These are phyloP conservation scores for Psidium guajava DNA, from an alignment of 345 rosid genomes.

Conservation along the genomic window DNA sequence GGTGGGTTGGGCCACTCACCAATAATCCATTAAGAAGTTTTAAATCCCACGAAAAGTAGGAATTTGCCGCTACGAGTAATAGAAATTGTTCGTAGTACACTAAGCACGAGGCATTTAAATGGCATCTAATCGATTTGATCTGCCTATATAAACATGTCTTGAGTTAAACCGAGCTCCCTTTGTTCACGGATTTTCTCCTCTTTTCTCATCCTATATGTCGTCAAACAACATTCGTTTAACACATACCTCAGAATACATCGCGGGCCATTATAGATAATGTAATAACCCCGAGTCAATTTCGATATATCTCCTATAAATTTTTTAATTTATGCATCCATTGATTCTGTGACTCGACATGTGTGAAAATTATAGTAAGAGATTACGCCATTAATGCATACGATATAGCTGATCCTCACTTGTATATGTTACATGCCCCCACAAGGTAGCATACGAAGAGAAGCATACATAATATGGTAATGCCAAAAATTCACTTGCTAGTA, in stretches of 20 bases:
- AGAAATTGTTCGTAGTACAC: not conserved
- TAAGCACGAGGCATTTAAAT: not conserved
- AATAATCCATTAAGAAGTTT: not conserved
- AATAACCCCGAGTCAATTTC: not conserved
- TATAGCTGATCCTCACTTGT: not conserved
- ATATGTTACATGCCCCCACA: not conserved
- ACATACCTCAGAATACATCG: rapidly evolving
- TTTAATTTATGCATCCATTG: not conserved
- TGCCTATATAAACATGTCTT: not conserved
- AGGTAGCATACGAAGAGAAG: not conserved
- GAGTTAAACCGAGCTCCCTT: rapidly evolving
- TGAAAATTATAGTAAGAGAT: not conserved
- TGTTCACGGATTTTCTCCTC: rapidly evolving
- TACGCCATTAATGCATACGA: not conserved
- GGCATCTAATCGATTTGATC: not conserved
- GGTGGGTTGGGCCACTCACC: too few relatives aligned
- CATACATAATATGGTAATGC: not conserved
- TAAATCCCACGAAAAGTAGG: not conserved
- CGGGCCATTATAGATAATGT: not conserved
- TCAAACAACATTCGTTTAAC: not conserved
- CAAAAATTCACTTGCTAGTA: not conserved
- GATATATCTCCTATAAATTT: not conserved
- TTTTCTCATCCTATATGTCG: not conserved
- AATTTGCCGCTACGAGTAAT: not conserved
- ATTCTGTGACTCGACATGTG: not conserved